Conservation (phyloP, 164 flowering plant species). For the Vitis vinifera region ASM3070453v1 NC_081812.1:22213501-22214000, state of each 20-base stretch:
- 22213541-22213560: conserved; percentile 78
- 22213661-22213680: conserved; percentile 72
- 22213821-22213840: conserved; percentile 74
- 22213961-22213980: conserved; percentile 85
- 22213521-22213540: conserved; percentile 88
- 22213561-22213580: conserved; percentile 70
- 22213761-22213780: conserved; percentile 59
- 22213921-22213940: conserved; percentile 68
- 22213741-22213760: conserved; percentile 35
- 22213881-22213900: conserved; percentile 81
- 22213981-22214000: conserved; percentile 72
- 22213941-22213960: conserved; percentile 81
- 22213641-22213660: conserved; percentile 46
- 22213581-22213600: conserved; percentile 43
- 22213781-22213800: conserved; percentile 37
- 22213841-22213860: conserved; percentile 90
- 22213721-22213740: conserved; percentile 29
- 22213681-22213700: conserved; percentile 66
- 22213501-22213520: conserved; percentile 40
- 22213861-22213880: conserved; percentile 78
- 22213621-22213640: conserved; percentile 65
- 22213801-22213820: conserved; percentile 43
- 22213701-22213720: conserved; percentile 42
- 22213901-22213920: conserved; percentile 66
- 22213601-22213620: conserved; percentile 34